A percentile compares a stretch with the other conserved stretches of the same genome.
Evolutionary conservation across 148 eudicot genomes (phyloP).

Genomic region (Amaranthus cruentus): DNA sequence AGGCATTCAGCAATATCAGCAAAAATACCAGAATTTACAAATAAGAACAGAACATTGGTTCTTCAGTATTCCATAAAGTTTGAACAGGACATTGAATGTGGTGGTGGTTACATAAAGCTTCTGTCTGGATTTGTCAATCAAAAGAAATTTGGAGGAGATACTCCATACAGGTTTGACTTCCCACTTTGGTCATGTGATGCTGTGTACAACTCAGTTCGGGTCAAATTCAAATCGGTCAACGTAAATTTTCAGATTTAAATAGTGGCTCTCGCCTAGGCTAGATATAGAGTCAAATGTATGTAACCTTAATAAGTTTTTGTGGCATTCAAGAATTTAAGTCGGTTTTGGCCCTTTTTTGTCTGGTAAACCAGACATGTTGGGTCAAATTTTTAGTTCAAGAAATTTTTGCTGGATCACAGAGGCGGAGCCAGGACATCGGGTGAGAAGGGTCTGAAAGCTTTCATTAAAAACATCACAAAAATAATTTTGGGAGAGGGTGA

Average conservation of each 20-base stretch:
- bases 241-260: too few relatives aligned
- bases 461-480: background rate
- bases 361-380: too few relatives aligned
- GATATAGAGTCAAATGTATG: too few relatives aligned
- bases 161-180: conserved; percentile 68
- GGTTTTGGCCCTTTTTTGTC: too few relatives aligned
- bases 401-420: too few relatives aligned
- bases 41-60: conserved; percentile 74
- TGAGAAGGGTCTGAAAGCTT: too few relatives aligned
- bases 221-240: background rate
- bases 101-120: conserved; percentile 82
- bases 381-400: too few relatives aligned
- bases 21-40: conserved; percentile 66
- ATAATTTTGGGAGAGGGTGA: background rate
- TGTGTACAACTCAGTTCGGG: background rate
- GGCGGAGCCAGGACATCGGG: too few relatives aligned
- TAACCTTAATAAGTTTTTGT: too few relatives aligned
- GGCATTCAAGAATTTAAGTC: too few relatives aligned
- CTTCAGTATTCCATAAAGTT: conserved; percentile 67
- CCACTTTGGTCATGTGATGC: background rate
- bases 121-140: conserved; percentile 74
- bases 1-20: conserved; percentile 80
- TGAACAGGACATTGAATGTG: conserved; percentile 86
- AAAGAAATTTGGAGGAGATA: conserved; percentile 87
- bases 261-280: too few relatives aligned